phyloP scores from a whole-genome alignment of 805 yeast species.

The Tetrapisispora nanseiensis region DNA sequence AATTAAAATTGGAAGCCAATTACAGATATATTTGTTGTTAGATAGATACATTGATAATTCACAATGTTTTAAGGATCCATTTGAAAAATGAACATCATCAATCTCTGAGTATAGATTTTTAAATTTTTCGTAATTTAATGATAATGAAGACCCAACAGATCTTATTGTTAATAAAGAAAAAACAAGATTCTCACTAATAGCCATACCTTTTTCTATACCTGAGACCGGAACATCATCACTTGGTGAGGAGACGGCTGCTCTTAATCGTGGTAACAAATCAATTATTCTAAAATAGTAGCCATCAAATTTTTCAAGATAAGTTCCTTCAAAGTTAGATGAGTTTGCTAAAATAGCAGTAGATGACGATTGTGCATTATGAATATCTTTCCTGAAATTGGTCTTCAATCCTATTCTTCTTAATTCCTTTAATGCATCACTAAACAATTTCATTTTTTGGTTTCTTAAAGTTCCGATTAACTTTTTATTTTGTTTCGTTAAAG shows the following conservation, averaged over 20 bases:
- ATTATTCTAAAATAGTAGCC: constrained; percentile 55
- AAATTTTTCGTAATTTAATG: constrained; percentile 14
- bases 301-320: constrained; percentile 38
- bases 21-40: constrained; percentile 10
- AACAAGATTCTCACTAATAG: constrained; percentile 63
- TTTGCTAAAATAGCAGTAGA: constrained; percentile 54
- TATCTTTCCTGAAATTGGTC: constrained; percentile 53
- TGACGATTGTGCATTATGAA: constrained; percentile 51
- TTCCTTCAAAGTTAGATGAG: constrained; percentile 36
- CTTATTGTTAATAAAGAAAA: constrained; percentile 47
- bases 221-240: constrained; percentile 62
- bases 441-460: constrained; percentile 66
- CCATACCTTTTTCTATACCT: constrained; percentile 68
- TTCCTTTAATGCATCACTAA: constrained; percentile 70
- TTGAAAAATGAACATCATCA: constrained; percentile 14
- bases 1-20: constrained; percentile 30
- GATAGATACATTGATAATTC: constrained; percentile 8
- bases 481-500: constrained; percentile 62
- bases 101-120: constrained; percentile 13
- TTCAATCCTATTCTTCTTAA: constrained; percentile 69
- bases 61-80: constrained; percentile 12
- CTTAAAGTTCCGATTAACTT: constrained; percentile 60
- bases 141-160: constrained; percentile 33
- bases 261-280: constrained; percentile 71
- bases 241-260: constrained; percentile 51